A percentile compares a stretch with the other conserved stretches of the same genome.
Conservation (phyloP, 1,139 yeast genomes). For the Zygotorulaspora mrakii region DNA sequence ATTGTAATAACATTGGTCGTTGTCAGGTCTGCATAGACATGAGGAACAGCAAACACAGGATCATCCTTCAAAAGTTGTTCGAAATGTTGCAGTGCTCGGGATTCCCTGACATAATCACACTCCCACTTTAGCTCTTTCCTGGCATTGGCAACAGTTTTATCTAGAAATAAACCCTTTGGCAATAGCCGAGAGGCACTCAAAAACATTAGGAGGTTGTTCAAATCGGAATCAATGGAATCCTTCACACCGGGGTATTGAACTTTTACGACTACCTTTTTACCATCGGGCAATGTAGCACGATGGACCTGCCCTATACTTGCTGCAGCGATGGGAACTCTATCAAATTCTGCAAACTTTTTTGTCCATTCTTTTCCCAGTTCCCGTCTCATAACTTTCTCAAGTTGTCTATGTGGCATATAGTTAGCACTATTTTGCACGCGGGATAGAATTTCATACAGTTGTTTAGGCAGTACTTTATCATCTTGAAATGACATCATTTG, state of each 20-base stretch:
- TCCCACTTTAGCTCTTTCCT: slow-evolving; percentile 95
- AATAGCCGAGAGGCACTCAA: slow-evolving; percentile 81
- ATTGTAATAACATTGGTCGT: slow-evolving; percentile 85
- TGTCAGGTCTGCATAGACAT: slow-evolving; percentile 70
- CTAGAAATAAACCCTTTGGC: slow-evolving; percentile 90
- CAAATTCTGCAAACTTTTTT: slow-evolving; percentile 64
- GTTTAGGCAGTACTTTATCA: slow-evolving; percentile 75
- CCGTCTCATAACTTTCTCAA: slow-evolving; percentile 66
- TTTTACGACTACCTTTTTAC: slow-evolving; percentile 83
- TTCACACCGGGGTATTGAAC: slow-evolving; percentile 99
- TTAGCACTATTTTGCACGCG: slow-evolving; percentile 92
- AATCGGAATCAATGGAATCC: slow-evolving; percentile 86
- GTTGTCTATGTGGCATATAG: slow-evolving; percentile 92
- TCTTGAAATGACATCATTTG: slow-evolving; percentile 95
- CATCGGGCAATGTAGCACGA: slow-evolving; percentile 60
- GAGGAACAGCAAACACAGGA: slow-evolving; percentile 72
- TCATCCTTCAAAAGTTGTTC: slow-evolving; percentile 59
- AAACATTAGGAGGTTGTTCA: slow-evolving; percentile 75
- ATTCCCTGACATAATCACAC: slow-evolving; percentile 91
- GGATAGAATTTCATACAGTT: slow-evolving; percentile 73
- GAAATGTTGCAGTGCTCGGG: slow-evolving; percentile 70
- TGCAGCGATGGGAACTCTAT: slow-evolving; percentile 91
- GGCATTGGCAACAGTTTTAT: slow-evolving; percentile 89
- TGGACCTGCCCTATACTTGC: slow-evolving; percentile 98
- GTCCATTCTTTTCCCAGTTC: slow-evolving; percentile 84